A percentile compares a stretch with the other conserved stretches of the same genome.
phyloP scores from a whole-genome alignment of 768 basidiomycete genomes.

The Paxillus involutus region DNA sequence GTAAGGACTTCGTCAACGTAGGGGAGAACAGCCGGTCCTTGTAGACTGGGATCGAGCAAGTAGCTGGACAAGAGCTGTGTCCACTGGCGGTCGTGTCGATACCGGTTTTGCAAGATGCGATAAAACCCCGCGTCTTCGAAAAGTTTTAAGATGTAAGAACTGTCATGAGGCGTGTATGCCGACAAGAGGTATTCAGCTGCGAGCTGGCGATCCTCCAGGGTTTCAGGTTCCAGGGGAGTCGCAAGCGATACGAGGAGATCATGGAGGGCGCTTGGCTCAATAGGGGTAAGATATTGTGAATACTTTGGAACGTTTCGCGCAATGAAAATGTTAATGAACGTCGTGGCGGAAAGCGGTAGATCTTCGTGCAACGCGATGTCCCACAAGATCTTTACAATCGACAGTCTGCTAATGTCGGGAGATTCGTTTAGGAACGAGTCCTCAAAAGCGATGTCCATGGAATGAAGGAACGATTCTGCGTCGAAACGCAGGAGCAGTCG shows the following conservation, averaged over 20 bases:
- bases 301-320: conserved; percentile 98
- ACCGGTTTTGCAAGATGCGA: conserved; percentile 82
- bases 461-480: conserved; percentile 91
- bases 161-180: conserved; percentile 82
- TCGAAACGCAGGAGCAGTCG: conserved; percentile 84
- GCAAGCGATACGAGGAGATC: conserved; percentile 77
- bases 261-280: conserved; percentile 69
- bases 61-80: conserved; percentile 69
- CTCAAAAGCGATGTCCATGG: conserved; percentile 93
- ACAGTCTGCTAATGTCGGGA: conserved; percentile 66
- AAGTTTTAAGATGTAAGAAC: conserved; percentile 59
- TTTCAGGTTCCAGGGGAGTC: conserved; percentile 69
- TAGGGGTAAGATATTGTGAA: conserved; percentile 67
- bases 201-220: conserved; percentile 91
- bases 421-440: conserved; percentile 83
- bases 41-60: conserved; percentile 69
- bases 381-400: conserved; percentile 80
- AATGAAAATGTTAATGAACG: conserved; percentile 93
- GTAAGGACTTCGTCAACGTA: conserved; percentile 62
- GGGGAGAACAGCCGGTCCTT: conserved; percentile 59
- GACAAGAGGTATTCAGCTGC: conserved; percentile 94
- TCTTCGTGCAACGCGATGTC: conserved; percentile 63
- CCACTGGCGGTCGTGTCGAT: conserved; percentile 78
- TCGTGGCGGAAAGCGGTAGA: conserved; percentile 61
- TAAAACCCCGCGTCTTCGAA: conserved; percentile 89